These are phyloP conservation scores for Gonapodya prolifera DNA, from an alignment of 192 early-diverging fungal genomes.

Conservation along the genomic window DNA sequence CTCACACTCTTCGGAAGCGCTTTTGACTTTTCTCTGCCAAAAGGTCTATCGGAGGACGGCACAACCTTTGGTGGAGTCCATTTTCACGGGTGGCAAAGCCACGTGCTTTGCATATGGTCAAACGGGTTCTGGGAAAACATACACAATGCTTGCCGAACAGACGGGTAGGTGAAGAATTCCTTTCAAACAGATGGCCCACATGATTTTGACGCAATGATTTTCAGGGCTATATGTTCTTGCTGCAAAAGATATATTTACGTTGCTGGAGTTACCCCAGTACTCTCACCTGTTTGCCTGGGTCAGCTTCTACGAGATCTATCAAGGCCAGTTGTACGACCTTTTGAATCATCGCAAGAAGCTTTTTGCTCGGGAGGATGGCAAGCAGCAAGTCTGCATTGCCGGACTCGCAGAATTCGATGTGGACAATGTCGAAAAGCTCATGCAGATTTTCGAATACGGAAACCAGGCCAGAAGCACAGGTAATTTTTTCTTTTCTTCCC, in stretches of 20 bases:
- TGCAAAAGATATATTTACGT: constrained; percentile 77
- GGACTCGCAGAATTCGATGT: constrained; percentile 84
- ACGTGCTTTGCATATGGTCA: constrained; percentile 99
- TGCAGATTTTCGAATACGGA: constrained; percentile 90
- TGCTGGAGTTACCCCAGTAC: constrained; percentile 56
- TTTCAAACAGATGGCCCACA: not conserved
- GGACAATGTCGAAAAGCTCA: constrained; percentile 67
- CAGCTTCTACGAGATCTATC: constrained; percentile 95
- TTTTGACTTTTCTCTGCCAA: not conserved
- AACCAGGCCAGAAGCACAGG: constrained; percentile 85
- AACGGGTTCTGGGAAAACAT: constrained; percentile 90
- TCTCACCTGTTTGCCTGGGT: constrained; percentile 67
- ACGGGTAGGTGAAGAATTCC: not conserved
- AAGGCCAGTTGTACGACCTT: constrained; percentile 88
- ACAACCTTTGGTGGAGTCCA: constrained; percentile 82
- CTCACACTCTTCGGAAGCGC: not conserved
- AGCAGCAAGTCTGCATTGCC: constrained; percentile 80
- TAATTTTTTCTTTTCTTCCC: constrained; percentile 19
- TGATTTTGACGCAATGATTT: not conserved
- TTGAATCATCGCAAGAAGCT: constrained; percentile 79
- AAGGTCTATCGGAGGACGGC: constrained; percentile 85
- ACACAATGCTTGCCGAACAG: constrained; percentile 70
- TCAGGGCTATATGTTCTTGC: constrained; percentile 83
- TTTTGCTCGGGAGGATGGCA: constrained; percentile 94
- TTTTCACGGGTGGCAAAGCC: constrained; percentile 90